A percentile compares a stretch with the other conserved stretches of the same genome.
phyloP scores from a whole-genome alignment of 2,329 filamentous ascomycete genomes.

The Cladosporium velox region DNA sequence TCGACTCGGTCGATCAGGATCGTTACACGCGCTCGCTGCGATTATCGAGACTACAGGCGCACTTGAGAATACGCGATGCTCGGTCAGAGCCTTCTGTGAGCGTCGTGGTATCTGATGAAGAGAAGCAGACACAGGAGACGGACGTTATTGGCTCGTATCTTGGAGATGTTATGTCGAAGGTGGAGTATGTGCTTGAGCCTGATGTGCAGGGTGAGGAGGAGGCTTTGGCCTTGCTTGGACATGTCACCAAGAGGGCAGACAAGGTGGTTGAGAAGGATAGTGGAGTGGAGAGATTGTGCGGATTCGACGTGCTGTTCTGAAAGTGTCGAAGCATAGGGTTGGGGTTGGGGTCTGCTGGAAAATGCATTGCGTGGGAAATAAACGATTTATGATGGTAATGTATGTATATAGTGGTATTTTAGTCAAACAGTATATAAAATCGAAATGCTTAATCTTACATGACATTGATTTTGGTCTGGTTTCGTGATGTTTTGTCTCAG shows the following conservation, averaged over 20 bases:
- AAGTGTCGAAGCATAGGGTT: neutral
- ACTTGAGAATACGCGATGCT: conserved; percentile 64
- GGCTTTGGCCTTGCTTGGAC: neutral
- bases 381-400: neutral
- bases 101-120: conserved; percentile 56
- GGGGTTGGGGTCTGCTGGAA: neutral
- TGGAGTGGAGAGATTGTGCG: neutral
- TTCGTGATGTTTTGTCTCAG: neutral
- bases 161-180: conserved; percentile 59
- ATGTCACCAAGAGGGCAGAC: neutral
- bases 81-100: conserved; percentile 56
- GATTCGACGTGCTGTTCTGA: neutral
- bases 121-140: conserved; percentile 53
- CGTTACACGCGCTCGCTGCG: conserved; percentile 32
- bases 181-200: conserved; percentile 62
- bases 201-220: conserved; percentile 43
- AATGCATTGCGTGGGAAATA: neutral
- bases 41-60: conserved; percentile 62
- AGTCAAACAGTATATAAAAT: neutral
- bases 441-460: neutral
- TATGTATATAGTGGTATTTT: neutral
- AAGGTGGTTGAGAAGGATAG: neutral
- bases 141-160: conserved; percentile 63
- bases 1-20: conserved; percentile 20
- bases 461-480: neutral